Conservation (phyloP, 345 rosid genomes). For the Eucalyptus regnans region DNA sequence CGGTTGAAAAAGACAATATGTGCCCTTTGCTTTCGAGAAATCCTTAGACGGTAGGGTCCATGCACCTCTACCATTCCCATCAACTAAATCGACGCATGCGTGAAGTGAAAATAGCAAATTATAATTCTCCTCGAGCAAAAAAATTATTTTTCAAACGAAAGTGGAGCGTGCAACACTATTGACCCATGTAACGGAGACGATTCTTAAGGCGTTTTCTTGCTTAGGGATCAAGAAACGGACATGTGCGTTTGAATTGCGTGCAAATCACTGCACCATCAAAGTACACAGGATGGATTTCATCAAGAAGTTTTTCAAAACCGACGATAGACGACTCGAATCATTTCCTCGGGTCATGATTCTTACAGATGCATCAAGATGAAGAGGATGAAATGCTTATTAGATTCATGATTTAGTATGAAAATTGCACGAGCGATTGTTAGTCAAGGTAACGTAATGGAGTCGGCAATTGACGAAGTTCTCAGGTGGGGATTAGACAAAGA, state of each 20-base stretch:
- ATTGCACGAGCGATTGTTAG: not conserved
- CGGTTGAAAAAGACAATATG: not conserved
- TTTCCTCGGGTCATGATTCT: not conserved
- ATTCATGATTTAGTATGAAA: not conserved
- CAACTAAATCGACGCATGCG: not conserved
- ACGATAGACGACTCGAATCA: not conserved
- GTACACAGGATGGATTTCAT: not conserved
- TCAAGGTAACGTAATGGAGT: not conserved
- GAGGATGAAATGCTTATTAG: not conserved
- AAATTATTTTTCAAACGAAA: not conserved
- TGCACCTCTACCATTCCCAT: not conserved
- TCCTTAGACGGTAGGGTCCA: not conserved
- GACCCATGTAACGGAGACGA: not conserved
- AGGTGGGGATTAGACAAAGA: not conserved
- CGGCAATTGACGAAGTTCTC: not conserved
- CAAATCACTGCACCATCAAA: not conserved
- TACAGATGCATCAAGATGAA: not conserved
- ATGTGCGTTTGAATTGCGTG: not conserved
- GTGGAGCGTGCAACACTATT: not conserved
- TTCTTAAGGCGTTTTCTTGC: not conserved
- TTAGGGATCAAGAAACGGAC: not conserved
- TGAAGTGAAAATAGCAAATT: not conserved
- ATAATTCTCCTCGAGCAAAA: not conserved
- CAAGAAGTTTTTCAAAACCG: not conserved
- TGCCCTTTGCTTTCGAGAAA: not conserved